Percentiles rank a stretch among this genome's conserved stretches.
Evolutionary conservation across 768 basidiomycete genomes (phyloP).

Genomic region (Suillus tomentosus): DNA sequence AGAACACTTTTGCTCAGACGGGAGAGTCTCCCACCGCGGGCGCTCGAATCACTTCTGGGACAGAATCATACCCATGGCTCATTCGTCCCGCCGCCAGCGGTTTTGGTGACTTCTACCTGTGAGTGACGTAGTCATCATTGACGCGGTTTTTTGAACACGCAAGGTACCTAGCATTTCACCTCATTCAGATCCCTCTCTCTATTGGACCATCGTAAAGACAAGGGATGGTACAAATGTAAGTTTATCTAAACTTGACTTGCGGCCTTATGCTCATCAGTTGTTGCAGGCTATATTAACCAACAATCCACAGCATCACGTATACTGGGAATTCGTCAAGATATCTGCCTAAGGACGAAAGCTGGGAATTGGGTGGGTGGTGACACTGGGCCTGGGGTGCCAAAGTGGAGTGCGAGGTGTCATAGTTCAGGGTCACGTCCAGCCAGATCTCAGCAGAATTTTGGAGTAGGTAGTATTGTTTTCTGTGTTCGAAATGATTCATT

Average conservation of each 20-base stretch:
- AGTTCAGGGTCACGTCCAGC: not conserved
- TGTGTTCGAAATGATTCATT: not conserved
- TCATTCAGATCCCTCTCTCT: not conserved
- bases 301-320: conserved; percentile 3
- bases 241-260: not conserved
- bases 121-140: not conserved
- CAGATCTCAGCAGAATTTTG: not conserved
- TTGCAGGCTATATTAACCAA: not conserved
- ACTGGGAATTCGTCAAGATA: conserved; percentile 1
- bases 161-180: not conserved
- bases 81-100: conserved; percentile 7
- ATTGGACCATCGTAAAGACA: conserved; percentile 6
- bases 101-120: conserved; percentile 8
- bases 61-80: conserved; percentile 6
- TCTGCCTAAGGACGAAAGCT: not conserved
- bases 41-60: not conserved
- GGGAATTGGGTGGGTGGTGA: not conserved
- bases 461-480: not conserved
- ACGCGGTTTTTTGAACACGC: not conserved
- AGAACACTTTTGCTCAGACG: conserved; percentile 4
- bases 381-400: not conserved
- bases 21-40: not conserved
- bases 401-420: not conserved
- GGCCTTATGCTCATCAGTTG: not conserved
- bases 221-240: conserved; percentile 3